Evolutionary conservation across 1,139 yeast genomes (phyloP), one percentile per base, ranked within the genome.

Genomic region (Dujonia santamariae): DNA sequence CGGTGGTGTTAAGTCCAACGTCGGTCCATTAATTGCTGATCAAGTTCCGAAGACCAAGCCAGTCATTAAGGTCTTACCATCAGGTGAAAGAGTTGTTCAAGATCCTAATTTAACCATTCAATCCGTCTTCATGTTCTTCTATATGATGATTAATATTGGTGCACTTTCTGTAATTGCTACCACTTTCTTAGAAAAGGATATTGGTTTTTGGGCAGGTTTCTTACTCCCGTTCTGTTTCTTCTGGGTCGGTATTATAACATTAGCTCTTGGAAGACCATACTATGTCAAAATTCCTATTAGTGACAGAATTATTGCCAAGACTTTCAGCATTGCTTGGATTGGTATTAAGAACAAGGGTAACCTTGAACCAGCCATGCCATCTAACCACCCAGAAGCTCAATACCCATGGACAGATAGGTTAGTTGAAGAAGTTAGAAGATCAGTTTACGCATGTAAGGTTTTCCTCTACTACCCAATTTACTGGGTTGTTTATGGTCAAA

Each of bases 1-100:
- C 24, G 94, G 95, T 52, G 81, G 88, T 54, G 85, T 85, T 56
- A 85, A 85, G 59, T 71, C 92, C 27, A 84, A 85, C 49, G 80
- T 85, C 31, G 71, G 86, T 19, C 94, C 94, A 22, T 68, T 84
- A 53, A 75, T 85, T 55, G 88, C 88, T 36, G 94, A 85, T 53
- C 95, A 85, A 63, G 54, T 68, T 39, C 73, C 72, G 47, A 64
- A 63, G 41, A 59, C 61, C 27, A 59, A 54, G 39, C 69, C 72
- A 17, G 41, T 49, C 19, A 61, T 65, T 35, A 57, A 51, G 36
- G 55, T 57, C 26, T 56, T 61, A 45, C 59, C 60, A 33, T 43
- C 53, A 13, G 72, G 72, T 34, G 67, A 63, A 45, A 51, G 56
- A 37, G 71, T 65, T 16, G 53, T 66, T 35, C 61, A 58, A 40